A percentile compares a stretch with the other conserved stretches of the same genome.
Conservation (phyloP, 2,329 filamentous ascomycete species). For the Colletotrichum endophyticum region DNA sequence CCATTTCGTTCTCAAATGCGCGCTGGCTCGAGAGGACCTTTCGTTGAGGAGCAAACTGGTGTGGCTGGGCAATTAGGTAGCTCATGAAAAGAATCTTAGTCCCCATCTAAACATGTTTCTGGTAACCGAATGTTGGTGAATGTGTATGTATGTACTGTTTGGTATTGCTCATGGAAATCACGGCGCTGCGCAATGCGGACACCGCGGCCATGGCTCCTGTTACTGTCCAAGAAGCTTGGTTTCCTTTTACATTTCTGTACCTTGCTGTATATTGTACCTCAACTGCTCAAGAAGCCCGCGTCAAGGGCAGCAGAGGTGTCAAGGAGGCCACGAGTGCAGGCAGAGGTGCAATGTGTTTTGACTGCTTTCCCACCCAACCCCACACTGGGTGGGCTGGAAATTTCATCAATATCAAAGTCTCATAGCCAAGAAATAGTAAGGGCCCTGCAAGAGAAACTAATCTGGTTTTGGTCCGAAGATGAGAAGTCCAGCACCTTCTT, state of each 20-base stretch:
- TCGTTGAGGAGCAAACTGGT: not conserved
- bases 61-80: conserved; percentile 12
- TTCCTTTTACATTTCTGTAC: not conserved
- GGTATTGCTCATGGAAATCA: not conserved
- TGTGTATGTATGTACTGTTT: not conserved
- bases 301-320: not conserved
- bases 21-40: not conserved
- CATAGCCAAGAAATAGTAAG: no score
- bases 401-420: no score
- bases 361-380: no score
- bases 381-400: no score
- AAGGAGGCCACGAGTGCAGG: not conserved
- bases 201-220: not conserved
- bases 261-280: not conserved
- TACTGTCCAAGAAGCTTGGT: not conserved
- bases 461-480: no score
- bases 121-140: not conserved
- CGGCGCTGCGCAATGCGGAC: not conserved
- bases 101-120: not conserved
- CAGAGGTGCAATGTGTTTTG: no score
- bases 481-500: no score
- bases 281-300: not conserved
- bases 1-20: conserved; percentile 17
- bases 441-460: no score
- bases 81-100: conserved; percentile 12